Evolutionary conservation across 108 stramenopile genomes (phyloP).

Genomic region (Fragilariopsis cylindrus): DNA sequence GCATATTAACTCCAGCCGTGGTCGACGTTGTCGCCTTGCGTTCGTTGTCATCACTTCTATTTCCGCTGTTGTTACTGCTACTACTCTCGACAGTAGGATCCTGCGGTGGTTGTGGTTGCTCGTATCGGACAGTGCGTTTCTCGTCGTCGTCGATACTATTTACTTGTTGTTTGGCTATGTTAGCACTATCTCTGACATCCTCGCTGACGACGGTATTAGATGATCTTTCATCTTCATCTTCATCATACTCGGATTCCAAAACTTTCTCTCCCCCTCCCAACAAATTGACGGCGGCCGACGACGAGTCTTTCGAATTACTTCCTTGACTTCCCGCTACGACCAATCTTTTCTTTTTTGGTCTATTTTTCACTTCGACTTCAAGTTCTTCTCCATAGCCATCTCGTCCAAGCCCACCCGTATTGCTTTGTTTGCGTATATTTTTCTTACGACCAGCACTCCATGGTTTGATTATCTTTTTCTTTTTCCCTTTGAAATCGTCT

Average conservation of each 20-base stretch:
- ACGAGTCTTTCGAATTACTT: neutral
- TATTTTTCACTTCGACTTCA: conserved; percentile 3
- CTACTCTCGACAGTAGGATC: too few species aligned
- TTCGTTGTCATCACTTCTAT: neutral
- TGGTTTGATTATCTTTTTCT: conserved; percentile 16
- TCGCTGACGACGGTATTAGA: too few species aligned
- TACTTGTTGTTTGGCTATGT: too few species aligned
- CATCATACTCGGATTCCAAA: too few species aligned
- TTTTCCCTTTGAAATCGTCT: conserved; percentile 17
- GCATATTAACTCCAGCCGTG: conserved; percentile 3
- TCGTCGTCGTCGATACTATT: too few species aligned
- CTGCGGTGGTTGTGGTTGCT: too few species aligned
- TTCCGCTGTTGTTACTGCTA: too few species aligned
- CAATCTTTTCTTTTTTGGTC: conserved; percentile 9
- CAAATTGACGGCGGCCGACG: too few species aligned
- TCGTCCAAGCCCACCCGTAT: conserved; percentile 1
- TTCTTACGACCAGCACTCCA: conserved; percentile 13
- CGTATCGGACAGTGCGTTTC: too few species aligned
- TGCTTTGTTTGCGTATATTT: neutral
- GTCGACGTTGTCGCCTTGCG: conserved; percentile 14
- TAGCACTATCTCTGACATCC: too few species aligned
- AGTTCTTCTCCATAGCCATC: conserved; percentile 14
- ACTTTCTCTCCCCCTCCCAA: too few species aligned
- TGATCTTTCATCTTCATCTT: too few species aligned
- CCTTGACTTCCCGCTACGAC: neutral